Conservation (phyloP, 192 early-diverging fungal species). For the Coemansia sp. region DNA sequence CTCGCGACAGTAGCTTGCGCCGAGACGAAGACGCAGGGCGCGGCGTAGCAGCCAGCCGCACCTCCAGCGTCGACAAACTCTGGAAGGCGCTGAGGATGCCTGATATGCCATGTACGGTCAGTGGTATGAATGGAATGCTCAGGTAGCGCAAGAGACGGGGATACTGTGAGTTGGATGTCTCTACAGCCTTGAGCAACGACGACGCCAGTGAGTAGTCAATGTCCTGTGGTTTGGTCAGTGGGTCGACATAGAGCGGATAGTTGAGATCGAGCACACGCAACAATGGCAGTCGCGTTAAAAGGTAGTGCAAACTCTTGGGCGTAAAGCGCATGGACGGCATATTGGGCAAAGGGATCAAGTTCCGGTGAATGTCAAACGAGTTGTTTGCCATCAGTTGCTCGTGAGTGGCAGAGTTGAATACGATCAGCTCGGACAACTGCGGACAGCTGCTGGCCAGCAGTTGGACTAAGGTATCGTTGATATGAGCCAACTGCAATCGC, state of each 20-base stretch:
- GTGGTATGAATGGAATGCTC: constrained; percentile 53
- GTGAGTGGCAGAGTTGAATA: constrained; percentile 53
- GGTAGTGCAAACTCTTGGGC: constrained; percentile 54
- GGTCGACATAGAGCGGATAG: constrained; percentile 56
- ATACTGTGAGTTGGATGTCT: constrained; percentile 18
- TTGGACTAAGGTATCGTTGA: constrained; percentile 56
- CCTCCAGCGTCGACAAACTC: constrained; percentile 44
- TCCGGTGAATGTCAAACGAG: constrained; percentile 57
- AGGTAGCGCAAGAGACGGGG: constrained; percentile 54
- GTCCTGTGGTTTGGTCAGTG: constrained; percentile 45
- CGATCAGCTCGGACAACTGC: constrained; percentile 44
- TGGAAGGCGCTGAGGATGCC: constrained; percentile 46
- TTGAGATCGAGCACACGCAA: constrained; percentile 55
- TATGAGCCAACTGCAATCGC: constrained; percentile 51
- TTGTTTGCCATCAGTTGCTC: constrained; percentile 50
- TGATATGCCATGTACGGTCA: constrained; percentile 44
- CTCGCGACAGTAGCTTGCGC: constrained; percentile 46
- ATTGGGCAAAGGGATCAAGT: constrained; percentile 44
- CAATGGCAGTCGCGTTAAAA: constrained; percentile 41
- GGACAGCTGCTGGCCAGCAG: constrained; percentile 52
- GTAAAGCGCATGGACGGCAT: constrained; percentile 55
- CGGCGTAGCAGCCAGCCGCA: constrained; percentile 38
- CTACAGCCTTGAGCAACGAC: constrained; percentile 35
- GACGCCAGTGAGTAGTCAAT: constrained; percentile 48
- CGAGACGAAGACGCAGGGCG: constrained; percentile 41